A percentile compares a stretch with the other conserved stretches of the same genome.
These are phyloP conservation scores for Nicotiana rustica DNA, from an alignment of 305 asterid species.

Conservation along the genomic window DNA sequence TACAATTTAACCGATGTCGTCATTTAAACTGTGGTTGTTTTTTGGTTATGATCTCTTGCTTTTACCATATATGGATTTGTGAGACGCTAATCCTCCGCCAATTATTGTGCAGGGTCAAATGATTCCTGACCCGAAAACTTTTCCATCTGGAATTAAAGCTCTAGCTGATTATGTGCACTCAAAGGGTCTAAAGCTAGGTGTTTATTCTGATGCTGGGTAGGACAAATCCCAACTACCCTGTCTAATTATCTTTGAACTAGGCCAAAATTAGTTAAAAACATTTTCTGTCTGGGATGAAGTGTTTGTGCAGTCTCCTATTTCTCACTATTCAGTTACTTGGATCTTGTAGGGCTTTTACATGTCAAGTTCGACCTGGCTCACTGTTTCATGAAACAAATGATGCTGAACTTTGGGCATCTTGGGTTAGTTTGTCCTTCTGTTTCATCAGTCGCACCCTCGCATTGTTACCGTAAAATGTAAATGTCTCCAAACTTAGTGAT, in stretches of 20 bases:
- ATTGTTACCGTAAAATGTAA: not conserved
- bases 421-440: constrained; percentile 66
- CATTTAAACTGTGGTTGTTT: not conserved
- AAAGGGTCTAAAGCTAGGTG: constrained; percentile 91
- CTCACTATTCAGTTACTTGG: constrained; percentile 15
- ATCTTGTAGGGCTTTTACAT: constrained; percentile 70
- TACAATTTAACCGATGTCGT: not conserved
- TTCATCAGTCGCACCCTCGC: not conserved
- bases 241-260: constrained; percentile 27
- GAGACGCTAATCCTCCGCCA: constrained; percentile 24
- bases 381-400: constrained; percentile 85
- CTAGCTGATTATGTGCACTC: constrained; percentile 89
- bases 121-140: constrained; percentile 66
- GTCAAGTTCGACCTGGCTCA: constrained; percentile 95
- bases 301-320: constrained; percentile 1
- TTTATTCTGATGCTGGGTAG: constrained; percentile 99
- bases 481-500: constrained; percentile 16
- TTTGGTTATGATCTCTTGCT: constrained; percentile 7
- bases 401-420: constrained; percentile 83
- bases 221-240: constrained; percentile 38
- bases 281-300: not conserved
- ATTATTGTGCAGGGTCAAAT: constrained; percentile 70
- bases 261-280: not conserved
- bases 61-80: constrained; percentile 10
- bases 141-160: constrained; percentile 89